Evolutionary conservation across 805 yeast genomes (phyloP), one percentile per base, ranked within the genome.

Genomic region (Kuraishia molischiana): DNA sequence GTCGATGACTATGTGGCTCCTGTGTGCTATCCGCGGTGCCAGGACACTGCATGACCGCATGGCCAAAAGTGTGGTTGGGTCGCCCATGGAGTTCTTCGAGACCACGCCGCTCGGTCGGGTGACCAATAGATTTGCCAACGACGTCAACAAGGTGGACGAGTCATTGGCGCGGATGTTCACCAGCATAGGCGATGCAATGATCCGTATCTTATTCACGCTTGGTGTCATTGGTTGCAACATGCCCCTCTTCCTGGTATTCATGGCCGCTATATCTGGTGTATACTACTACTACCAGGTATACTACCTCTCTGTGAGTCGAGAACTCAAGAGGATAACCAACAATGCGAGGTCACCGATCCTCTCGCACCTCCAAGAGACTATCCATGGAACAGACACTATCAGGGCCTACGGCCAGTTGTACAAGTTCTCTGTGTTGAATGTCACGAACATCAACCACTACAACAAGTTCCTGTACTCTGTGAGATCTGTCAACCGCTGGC

Each of bases 291-390:
- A 79, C 53, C 95, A 85, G 55, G 62, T 64, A 35, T 80, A 68
- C 56, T 87, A 82, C 54, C 69, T 79, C 43, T 66, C 76, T 3
- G 69, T 85, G 1, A 73, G 87, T 6, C 70, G 95, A 49, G 95
- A 86, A 53, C 63, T 86, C 48, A 84, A 83, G 53, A 71, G 95
- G 49, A 62, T 85, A 37, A 75, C 73, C 34, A 76, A 83, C 38
- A 67, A 77, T 18, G 69, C 90, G 4, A 69, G 74, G 49, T 74
- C 85, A 40, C 95, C 95, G 3, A 76, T 85, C 14, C 82, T 73
- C 62, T 82, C 95, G 0, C 86, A 82, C 46, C 68, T 87, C 44
- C 89, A 84, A 52, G 96, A 87, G 51, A 77, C 87, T 2, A 59
- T 87, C 35, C 70, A 69, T 24, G 96, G 96, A 10, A 73, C 80